Base-by-base conservation (phyloP, 768 basidiomycete genomes). In the Hortiboletus campestris region DNA sequence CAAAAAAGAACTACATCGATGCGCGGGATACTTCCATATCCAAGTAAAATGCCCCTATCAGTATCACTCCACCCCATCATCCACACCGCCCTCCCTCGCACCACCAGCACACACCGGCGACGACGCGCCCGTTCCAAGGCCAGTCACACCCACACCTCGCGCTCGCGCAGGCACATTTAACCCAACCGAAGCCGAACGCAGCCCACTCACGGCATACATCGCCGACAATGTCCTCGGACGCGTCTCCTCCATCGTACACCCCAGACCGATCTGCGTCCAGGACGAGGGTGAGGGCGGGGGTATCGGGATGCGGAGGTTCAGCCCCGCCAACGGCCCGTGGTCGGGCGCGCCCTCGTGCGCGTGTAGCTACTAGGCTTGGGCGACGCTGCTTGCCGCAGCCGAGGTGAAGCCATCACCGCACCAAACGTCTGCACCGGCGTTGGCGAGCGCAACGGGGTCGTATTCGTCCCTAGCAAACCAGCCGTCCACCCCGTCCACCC, bases 151-250 rank as follows among this genome's bases (percentile, higher is more conserved):
- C 4, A 44, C 42, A 13, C 42, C 19, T 47, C 54, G 42, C 16
- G 45, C 19, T 48, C 56, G 53, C n/a, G 45, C 63, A 47, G 61
- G 35, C 6, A n/a, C n/a, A n/a, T n/a, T n/a, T n/a, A 62, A 17
- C 10, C 67, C 67, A 41, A 68, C 55, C 32, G 75, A 72, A 13
- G 72, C 63, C 43, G 72, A 74, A 46, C 78, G 72, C 49, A 78
- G 69, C 25, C 86, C 84, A 16, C 84, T 84, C 2, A 88, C 68
- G 74, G 81, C 80, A 64, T 85, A 85, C 81, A 87, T 82, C 53
- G 80, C 76, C 22, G 86, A 85, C 19, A 81, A 69, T 29, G 81
- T 81, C 59, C 84, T 75, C 34, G 77, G 68, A 39, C 76, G 73
- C 36, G 72, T 66, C 34, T 35, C 41, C 20, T 56, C 58, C 20